A percentile compares a stretch with the other conserved stretches of the same genome.
These are phyloP conservation scores for Immersiella caudata DNA, from an alignment of 495 filamentous ascomycete genomes.

Conservation along the genomic window DNA sequence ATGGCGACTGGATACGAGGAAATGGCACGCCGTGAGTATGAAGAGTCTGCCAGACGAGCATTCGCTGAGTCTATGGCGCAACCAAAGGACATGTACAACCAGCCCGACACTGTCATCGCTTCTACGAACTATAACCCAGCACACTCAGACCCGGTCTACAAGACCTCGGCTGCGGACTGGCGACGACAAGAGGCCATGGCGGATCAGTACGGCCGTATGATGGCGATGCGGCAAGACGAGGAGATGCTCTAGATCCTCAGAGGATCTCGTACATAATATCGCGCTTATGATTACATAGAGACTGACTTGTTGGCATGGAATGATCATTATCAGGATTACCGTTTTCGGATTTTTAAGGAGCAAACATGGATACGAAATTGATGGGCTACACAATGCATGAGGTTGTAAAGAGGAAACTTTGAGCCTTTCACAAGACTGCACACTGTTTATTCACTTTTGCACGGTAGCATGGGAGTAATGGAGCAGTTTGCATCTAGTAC, in stretches of 20 bases:
- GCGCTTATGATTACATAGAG: conserved; percentile 3
- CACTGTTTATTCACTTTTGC: not conserved
- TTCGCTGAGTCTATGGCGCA: conserved; percentile 38
- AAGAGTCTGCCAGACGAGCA: conserved; percentile 41
- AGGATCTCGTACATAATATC: conserved; percentile 3
- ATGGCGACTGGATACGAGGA: conserved; percentile 70
- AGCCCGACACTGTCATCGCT: conserved; percentile 38
- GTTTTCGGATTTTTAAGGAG: not conserved
- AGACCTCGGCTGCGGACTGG: conserved; percentile 41
- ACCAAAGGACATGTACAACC: conserved; percentile 45
- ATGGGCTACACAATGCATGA: not conserved
- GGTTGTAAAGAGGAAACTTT: not conserved
- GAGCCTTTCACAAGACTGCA: conserved; percentile 1
- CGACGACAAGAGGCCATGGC: conserved; percentile 60
- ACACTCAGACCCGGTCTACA: conserved; percentile 65
- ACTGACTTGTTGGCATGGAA: not conserved
- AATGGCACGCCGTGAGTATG: conserved; percentile 54
- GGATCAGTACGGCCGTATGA: conserved; percentile 59
- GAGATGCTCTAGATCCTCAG: conserved; percentile 31
- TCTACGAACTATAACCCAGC: conserved; percentile 56
- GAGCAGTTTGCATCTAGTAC: not conserved
- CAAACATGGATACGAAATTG: not conserved
- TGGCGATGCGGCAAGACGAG: conserved; percentile 45
- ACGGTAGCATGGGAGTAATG: not conserved
- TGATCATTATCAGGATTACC: not conserved